phyloP scores from a whole-genome alignment of 2,329 filamentous ascomycete species.

The Alternaria gansuensis region DNA sequence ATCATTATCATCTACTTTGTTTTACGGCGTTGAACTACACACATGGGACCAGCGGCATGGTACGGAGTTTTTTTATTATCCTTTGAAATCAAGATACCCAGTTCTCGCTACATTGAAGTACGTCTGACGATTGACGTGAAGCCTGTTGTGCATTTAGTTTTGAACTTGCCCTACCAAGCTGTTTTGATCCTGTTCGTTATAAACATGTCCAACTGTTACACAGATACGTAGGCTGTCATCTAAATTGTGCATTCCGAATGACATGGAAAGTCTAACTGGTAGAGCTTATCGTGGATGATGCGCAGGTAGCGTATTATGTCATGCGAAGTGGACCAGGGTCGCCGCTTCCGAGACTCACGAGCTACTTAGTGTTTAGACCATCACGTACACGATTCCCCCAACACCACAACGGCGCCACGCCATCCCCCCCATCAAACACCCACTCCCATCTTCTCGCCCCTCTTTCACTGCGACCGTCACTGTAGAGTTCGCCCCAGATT shows the following conservation, averaged over 20 bases:
- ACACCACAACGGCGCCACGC: constrained; percentile 41
- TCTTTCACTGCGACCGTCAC: constrained; percentile 41
- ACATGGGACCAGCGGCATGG: constrained; percentile 24
- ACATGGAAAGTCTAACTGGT: constrained; percentile 6
- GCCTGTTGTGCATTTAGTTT: background rate
- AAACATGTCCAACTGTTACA: background rate
- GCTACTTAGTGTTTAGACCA: constrained; percentile 34
- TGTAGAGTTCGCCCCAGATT: constrained; percentile 9
- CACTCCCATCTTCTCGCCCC: constrained; percentile 40
- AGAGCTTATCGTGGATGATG: constrained; percentile 24
- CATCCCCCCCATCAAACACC: constrained; percentile 43
- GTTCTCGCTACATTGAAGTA: constrained; percentile 20
- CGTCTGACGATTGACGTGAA: constrained; percentile 9
- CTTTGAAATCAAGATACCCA: constrained; percentile 48
- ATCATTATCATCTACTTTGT: constrained; percentile 20
- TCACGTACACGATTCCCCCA: constrained; percentile 40
- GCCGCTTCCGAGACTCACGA: constrained; percentile 33
- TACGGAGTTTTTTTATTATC: constrained; percentile 31
- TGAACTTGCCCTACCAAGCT: background rate
- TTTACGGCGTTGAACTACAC: constrained; percentile 6
- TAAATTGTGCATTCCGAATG: constrained; percentile 1
- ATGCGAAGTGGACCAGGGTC: constrained; percentile 29
- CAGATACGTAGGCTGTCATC: background rate
- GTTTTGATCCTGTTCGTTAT: background rate
- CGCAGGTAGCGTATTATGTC: constrained; percentile 30